Percentiles rank a stretch among this genome's conserved stretches.
phyloP scores from a whole-genome alignment of 257 asterid species.

The Perilla frutescens region DNA sequence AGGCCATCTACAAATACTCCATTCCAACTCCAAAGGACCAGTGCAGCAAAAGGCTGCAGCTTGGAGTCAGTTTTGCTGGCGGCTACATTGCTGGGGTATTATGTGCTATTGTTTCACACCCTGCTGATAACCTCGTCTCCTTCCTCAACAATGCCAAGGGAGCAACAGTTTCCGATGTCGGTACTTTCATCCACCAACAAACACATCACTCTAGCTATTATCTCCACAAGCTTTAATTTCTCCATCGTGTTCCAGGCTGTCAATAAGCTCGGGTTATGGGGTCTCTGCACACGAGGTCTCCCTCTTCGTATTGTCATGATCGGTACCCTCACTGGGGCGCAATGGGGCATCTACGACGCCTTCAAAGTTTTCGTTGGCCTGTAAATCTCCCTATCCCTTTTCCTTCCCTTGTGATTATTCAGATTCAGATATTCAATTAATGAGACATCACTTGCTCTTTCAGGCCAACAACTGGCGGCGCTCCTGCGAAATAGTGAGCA shows the following conservation, averaged over 20 bases:
- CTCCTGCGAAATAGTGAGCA: slow-evolving; percentile 56
- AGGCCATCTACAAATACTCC: slow-evolving; percentile 65
- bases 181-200: slow-evolving; percentile 22
- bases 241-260: slow-evolving; percentile 61
- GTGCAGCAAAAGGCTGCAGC: slow-evolving; percentile 74
- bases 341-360: slow-evolving; percentile 96
- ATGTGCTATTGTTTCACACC: slow-evolving; percentile 85
- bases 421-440: background rate
- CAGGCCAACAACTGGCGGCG: slow-evolving; percentile 91
- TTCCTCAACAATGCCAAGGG: slow-evolving; percentile 93
- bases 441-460: slow-evolving; percentile 24
- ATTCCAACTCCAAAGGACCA: slow-evolving; percentile 81
- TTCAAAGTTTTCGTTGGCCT: slow-evolving; percentile 91
- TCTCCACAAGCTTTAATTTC: too few relatives aligned
- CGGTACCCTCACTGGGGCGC: slow-evolving; percentile 99
- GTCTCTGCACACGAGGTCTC: slow-evolving; percentile 88
- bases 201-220: background rate
- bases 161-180: slow-evolving; percentile 78
- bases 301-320: slow-evolving; percentile 97
- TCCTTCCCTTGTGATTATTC: background rate
- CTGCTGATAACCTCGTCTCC: slow-evolving; percentile 88
- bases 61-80: slow-evolving; percentile 86
- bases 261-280: slow-evolving; percentile 72
- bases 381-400: slow-evolving; percentile 51
- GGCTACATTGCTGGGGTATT: slow-evolving; percentile 82